A percentile compares a stretch with the other conserved stretches of the same genome.
Conservation (phyloP, 2,329 filamentous ascomycete genomes). For the Epichloe bromicola region DNA sequence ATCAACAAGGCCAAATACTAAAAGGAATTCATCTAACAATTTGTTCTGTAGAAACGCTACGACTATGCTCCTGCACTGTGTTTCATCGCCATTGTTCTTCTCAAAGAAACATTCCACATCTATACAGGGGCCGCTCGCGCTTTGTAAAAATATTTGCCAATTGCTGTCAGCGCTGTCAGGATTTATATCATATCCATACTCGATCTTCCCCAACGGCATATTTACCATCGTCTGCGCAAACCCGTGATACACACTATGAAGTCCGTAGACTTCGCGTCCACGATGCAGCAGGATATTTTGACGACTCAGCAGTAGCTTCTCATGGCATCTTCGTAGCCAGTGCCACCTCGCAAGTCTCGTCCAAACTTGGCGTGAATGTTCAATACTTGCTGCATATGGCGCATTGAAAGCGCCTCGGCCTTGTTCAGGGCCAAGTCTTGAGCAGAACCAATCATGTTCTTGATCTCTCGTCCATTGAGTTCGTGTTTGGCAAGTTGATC, state of each 20-base stretch:
- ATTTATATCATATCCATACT: not conserved
- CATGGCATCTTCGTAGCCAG: conserved; percentile 75
- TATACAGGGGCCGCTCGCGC: not conserved
- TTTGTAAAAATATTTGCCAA: not conserved
- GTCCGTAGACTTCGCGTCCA: not conserved
- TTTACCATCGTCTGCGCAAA: too few species aligned
- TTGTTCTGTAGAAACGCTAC: not conserved
- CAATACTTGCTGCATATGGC: conserved; percentile 69
- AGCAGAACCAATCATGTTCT: conserved; percentile 74
- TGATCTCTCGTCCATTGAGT: conserved; percentile 58
- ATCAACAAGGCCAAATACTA: too few species aligned
- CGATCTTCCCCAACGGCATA: not conserved
- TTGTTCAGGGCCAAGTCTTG: conserved; percentile 74
- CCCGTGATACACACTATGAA: not conserved
- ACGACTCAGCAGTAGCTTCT: conserved; percentile 51
- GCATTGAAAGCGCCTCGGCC: conserved; percentile 57
- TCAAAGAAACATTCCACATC: not conserved
- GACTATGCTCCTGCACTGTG: not conserved
- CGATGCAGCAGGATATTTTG: too few species aligned
- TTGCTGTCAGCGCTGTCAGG: not conserved
- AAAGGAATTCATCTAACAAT: too few species aligned
- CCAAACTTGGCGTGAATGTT: conserved; percentile 76
- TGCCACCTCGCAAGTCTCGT: conserved; percentile 67
- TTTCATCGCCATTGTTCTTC: not conserved
- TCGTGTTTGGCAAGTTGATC: conserved; percentile 53